Evolutionary conservation across 352 stramenopile species (phyloP).

Genomic region (Globisporangium radiosum): DNA sequence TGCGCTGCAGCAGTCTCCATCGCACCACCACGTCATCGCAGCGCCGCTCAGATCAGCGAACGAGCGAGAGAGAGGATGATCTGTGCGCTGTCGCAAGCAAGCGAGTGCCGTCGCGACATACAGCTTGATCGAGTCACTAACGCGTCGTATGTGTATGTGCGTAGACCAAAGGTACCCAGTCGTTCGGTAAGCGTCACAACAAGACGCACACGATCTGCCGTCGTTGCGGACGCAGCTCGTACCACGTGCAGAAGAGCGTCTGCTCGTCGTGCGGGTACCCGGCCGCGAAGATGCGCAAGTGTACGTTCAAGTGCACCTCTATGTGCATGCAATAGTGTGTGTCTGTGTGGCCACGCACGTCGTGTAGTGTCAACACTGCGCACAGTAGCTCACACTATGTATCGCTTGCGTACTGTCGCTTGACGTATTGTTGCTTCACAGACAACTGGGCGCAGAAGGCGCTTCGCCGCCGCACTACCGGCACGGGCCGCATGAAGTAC

Average conservation of each 20-base stretch:
- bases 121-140: background rate
- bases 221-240: conserved; percentile 98
- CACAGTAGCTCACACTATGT: background rate
- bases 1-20: too few species aligned
- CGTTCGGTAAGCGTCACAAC: conserved; percentile 99
- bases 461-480: conserved; percentile 94
- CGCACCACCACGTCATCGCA: too few species aligned
- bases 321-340: too few species aligned
- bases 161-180: conserved; percentile 99
- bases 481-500: conserved; percentile 97
- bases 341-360: background rate
- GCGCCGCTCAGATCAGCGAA: too few species aligned
- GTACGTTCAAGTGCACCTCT: conserved; percentile 29
- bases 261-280: conserved; percentile 99
- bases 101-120: background rate
- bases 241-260: conserved; percentile 99
- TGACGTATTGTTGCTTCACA: conserved; percentile 15
- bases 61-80: too few species aligned
- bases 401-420: background rate
- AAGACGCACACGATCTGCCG: conserved; percentile 99
- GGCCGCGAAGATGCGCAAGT: conserved; percentile 96
- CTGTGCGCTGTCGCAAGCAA: too few species aligned
- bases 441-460: conserved; percentile 98
- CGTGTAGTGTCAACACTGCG: background rate
- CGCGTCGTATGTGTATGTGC: conserved; percentile 18